A percentile compares a stretch with the other conserved stretches of the same genome.
Evolutionary conservation across 768 basidiomycete species (phyloP).

Genomic region (Flagelloscypha sp.): DNA sequence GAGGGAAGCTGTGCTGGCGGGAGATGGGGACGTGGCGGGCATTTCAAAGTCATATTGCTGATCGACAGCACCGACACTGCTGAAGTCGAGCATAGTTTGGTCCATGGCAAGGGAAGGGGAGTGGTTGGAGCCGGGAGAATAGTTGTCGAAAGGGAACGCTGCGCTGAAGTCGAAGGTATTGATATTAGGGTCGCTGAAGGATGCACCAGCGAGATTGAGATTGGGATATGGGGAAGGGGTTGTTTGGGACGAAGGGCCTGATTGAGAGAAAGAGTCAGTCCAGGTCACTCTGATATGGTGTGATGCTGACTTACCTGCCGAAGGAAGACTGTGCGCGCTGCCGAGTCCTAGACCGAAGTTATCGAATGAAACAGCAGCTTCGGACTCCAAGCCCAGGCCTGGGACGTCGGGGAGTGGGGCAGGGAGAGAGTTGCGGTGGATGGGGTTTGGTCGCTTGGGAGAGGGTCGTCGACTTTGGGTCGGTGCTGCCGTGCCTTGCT

Average conservation of each 20-base stretch:
- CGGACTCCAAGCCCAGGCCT: too few species aligned
- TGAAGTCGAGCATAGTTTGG: slow-evolving; percentile 19
- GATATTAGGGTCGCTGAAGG: slow-evolving; percentile 25
- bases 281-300: slow-evolving; percentile 10
- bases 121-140: slow-evolving; percentile 16
- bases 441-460: slow-evolving; percentile 17
- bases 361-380: too few species aligned
- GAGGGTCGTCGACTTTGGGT: slow-evolving; percentile 17
- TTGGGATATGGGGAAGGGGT: slow-evolving; percentile 18
- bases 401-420: slow-evolving; percentile 1
- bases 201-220: slow-evolving; percentile 27
- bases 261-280: slow-evolving; percentile 11
- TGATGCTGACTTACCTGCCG: slow-evolving; percentile 1
- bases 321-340: too few species aligned
- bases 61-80: slow-evolving; percentile 26
- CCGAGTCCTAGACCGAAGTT: slow-evolving; percentile 1
- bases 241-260: slow-evolving; percentile 24
- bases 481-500: slow-evolving; percentile 20
- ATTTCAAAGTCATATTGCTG: slow-evolving; percentile 28
- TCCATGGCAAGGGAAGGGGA: slow-evolving; percentile 23
- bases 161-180: slow-evolving; percentile 21
- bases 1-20: slow-evolving; percentile 21
- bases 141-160: slow-evolving; percentile 15
- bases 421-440: slow-evolving; percentile 7
- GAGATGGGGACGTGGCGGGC: slow-evolving; percentile 19